Base-by-base conservation (phyloP, 2,329 filamentous ascomycete species). In the Cladophialophora immunda region DNA sequence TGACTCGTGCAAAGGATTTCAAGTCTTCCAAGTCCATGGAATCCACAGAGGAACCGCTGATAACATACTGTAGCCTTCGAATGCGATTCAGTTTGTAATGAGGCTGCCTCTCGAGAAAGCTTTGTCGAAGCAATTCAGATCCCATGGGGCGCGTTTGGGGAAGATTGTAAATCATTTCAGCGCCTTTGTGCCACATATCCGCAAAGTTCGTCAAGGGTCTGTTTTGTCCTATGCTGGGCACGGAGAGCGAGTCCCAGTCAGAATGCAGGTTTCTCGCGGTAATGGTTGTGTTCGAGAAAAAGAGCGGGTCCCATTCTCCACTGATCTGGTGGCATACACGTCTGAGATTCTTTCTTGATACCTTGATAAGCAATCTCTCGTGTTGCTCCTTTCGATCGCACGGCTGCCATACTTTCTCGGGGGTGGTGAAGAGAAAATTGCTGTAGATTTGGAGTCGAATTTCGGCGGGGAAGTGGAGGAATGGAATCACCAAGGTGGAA, bases 281-380 rank as follows among this genome's bases (percentile, higher is more conserved):
- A 11, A 50, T 50, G 22, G 45, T 50, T 19, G 19, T 50, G 6
- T 19, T 50, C 19, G 45, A 50, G 45, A 50, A 27, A 27, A 50
- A 50, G 19, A 50, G 45, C 19, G 45, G 45, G 5, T 50, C 45
- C 19, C 45, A 50, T 25, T 50, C 45, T 25, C 22, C 15, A 11
- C 8, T 13, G 45, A 50, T 13, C 8, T 50, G 45, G 15, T 27
- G 45, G 11, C 45, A 47, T 13, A 50, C 3, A 27, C 45, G 45
- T 25, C 45, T 50, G 45, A 50, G 45, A 25, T 50, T 25, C 45
- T 50, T 50, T 50, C 45, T 50, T 27, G 45, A 19, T 17, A 50
- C 13, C 9, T 4, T 25, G 45, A 50, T 25, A 1, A 4, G 7
- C 19, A 27, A 4, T 50, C 19, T 50, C 19, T 50, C 25, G 19